phyloP scores from a whole-genome alignment of 306 rosid species.

The Vicia villosa region DNA sequence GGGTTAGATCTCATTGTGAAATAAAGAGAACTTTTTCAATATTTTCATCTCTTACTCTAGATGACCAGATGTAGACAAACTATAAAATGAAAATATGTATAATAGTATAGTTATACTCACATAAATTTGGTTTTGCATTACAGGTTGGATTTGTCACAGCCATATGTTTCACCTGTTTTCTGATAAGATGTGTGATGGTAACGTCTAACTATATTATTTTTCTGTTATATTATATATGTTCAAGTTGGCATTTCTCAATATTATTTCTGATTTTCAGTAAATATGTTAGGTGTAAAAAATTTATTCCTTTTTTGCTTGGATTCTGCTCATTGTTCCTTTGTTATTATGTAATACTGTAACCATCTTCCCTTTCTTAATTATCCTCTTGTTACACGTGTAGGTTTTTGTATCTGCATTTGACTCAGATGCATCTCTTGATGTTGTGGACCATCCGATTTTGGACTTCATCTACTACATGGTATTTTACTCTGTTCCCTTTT shows the following conservation, averaged over 20 bases:
- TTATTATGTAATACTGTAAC: background rate
- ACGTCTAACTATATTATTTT: conserved; percentile 37
- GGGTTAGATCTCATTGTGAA: background rate
- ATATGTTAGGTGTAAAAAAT: background rate
- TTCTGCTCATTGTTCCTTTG: conserved; percentile 20
- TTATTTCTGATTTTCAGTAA: conserved; percentile 18
- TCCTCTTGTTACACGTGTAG: conserved; percentile 48
- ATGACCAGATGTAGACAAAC: background rate
- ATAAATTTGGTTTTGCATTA: conserved; percentile 31
- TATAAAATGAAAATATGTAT: background rate
- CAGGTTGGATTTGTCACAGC: conserved; percentile 97
- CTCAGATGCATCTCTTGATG: conserved; percentile 78
- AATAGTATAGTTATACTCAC: conserved; percentile 28
- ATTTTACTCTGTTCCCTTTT: conserved; percentile 38
- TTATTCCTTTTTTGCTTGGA: conserved; percentile 10
- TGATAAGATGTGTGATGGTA: conserved; percentile 91
- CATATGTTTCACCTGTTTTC: conserved; percentile 95
- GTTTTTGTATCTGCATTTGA: conserved; percentile 76
- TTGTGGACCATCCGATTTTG: conserved; percentile 58
- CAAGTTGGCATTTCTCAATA: background rate
- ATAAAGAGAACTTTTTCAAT: background rate
- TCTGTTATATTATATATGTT: conserved; percentile 12
- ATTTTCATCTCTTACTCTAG: background rate
- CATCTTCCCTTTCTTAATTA: conserved; percentile 24
- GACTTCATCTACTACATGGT: conserved; percentile 81